Percentiles rank a stretch among this genome's conserved stretches.
Conservation (phyloP, 345 rosid species). For the Euphorbia peplus region DNA sequence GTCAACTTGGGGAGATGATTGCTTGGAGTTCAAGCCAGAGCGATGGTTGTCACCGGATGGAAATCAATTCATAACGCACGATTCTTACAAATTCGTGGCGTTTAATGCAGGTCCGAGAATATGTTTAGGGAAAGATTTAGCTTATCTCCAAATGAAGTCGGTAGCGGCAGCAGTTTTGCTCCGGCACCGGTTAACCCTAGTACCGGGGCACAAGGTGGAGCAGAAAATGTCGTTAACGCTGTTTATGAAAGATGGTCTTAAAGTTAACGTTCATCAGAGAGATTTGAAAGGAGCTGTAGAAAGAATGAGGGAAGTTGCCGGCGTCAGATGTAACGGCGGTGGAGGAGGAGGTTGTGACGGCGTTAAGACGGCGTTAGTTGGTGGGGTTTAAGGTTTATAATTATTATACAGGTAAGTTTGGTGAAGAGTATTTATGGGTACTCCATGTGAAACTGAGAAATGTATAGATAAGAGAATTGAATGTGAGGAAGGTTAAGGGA, state of each 20-base stretch:
- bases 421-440: constrained; percentile 14
- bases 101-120: constrained; percentile 94
- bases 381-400: constrained; percentile 22
- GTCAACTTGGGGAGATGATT: constrained; percentile 88
- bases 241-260: constrained; percentile 85
- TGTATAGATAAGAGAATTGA: neutral
- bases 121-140: constrained; percentile 80
- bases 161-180: constrained; percentile 72
- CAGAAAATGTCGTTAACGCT: constrained; percentile 96
- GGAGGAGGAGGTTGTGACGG: constrained; percentile 32
- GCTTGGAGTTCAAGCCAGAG: constrained; percentile 78
- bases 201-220: constrained; percentile 74
- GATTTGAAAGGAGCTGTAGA: constrained; percentile 44
- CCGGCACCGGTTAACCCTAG: constrained; percentile 64
- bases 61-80: constrained; percentile 46
- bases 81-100: constrained; percentile 78
- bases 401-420: constrained; percentile 18
- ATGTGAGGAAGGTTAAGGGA: constrained; percentile 4
- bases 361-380: constrained; percentile 24
- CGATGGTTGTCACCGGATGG: constrained; percentile 76
- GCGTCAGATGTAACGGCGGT: constrained; percentile 18
- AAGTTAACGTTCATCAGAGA: constrained; percentile 57
- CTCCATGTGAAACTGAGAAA: constrained; percentile 9
- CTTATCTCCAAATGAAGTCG: constrained; percentile 90
- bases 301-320: constrained; percentile 1